Base-by-base conservation (phyloP, 139 green algal species). In the Tetraselmis chui region DNA sequence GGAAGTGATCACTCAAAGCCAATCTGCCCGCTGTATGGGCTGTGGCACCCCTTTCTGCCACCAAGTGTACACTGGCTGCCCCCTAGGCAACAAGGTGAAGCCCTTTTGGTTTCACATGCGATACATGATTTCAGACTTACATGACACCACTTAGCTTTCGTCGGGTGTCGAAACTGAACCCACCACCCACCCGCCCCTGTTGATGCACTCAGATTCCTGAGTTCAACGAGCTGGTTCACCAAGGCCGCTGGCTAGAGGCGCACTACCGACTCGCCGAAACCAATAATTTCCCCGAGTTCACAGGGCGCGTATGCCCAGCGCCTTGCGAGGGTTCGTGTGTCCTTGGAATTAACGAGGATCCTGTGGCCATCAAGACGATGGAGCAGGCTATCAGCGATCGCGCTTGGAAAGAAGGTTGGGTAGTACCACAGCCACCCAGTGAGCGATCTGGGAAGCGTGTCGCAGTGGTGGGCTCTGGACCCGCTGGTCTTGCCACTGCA, bases 251-350 rank as follows among this genome's bases (percentile, higher is more conserved):
- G 96, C 86, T 84, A 1, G 96, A 98, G 82, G 96, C 96, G 26
- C 86, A 97, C 32, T 89, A 98, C 85, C 85, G 96, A 0, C 92
- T 99, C 80, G 87, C 98, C 77, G 94, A 98, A 86, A 99, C 96
- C 28, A 99, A 99, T 90, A 98, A 99, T 90, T 99, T 99, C 91
- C 96, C 96, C 45, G 96, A 98, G 92, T 98, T 99, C 90, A 98
- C 96, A 0, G 83, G 88, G 30, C 79, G 94, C 45, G 95, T 98
- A 75, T 98, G 95, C 88, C 95, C 94, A 27, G 96, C 96, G 23
- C 95, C 95, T 2, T 98, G 95, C 85, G 95, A 99, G 93, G 96
- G 96, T 81, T 88, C 91, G 28, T 99, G 96, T 84, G 93, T 97
- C 82, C 89, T 99, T 79, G 96, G 96, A 82, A 99, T 99, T 90